Evolutionary conservation across 352 stramenopile genomes (phyloP).

Genomic region (Phytophthora foliorum): DNA sequence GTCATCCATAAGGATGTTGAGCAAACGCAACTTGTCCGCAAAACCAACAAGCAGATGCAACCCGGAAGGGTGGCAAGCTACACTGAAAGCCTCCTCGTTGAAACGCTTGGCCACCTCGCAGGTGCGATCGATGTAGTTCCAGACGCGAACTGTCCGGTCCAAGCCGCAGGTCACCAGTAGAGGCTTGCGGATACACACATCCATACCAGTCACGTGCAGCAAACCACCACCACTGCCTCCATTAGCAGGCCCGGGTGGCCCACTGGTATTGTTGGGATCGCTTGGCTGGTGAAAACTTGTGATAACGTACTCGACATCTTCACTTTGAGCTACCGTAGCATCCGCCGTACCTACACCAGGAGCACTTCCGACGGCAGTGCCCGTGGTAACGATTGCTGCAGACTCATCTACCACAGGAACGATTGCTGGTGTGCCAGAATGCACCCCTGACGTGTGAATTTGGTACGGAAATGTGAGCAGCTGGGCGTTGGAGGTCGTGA

Average conservation of each 20-base stretch:
- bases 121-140: conserved; percentile 94
- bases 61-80: conserved; percentile 92
- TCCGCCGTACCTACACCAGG: conserved; percentile 3
- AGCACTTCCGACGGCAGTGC: background rate
- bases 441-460: conserved; percentile 38
- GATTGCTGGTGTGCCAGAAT: conserved; percentile 18
- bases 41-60: conserved; percentile 93
- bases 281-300: conserved; percentile 79
- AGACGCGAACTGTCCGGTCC: conserved; percentile 92
- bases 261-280: conserved; percentile 39
- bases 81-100: conserved; percentile 89
- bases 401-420: conserved; percentile 28
- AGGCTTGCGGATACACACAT: conserved; percentile 94
- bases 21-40: conserved; percentile 90
- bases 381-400: conserved; percentile 20
- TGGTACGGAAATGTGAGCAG: conserved; percentile 84
- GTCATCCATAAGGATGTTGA: conserved; percentile 95
- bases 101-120: conserved; percentile 92
- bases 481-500: conserved; percentile 69
- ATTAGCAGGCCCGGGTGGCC: conserved; percentile 15
- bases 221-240: conserved; percentile 38
- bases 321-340: conserved; percentile 43
- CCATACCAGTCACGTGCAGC: conserved; percentile 87
- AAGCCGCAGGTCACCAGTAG: conserved; percentile 92
- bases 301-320: conserved; percentile 80